Conservation (phyloP, 768 basidiomycete genomes). For the Calocera cornea region DNA sequence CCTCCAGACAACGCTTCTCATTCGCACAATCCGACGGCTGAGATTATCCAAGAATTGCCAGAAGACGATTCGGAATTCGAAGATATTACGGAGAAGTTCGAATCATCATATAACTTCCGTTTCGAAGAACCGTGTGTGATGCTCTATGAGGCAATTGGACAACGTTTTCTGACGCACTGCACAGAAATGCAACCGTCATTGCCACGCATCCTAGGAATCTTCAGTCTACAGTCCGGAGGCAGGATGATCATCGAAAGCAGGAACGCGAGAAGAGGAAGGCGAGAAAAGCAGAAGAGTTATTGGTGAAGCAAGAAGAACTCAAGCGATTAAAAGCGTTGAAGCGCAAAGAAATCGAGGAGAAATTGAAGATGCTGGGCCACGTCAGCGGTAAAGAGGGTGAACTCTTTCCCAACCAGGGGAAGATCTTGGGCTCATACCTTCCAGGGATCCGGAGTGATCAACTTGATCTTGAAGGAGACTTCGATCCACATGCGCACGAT, state of each 20-base stretch:
- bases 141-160: background rate
- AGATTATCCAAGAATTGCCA: slow-evolving; percentile 23
- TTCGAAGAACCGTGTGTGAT: slow-evolving; percentile 77
- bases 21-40: slow-evolving; percentile 15
- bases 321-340: slow-evolving; percentile 71
- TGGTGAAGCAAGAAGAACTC: slow-evolving; percentile 65
- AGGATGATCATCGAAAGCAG: slow-evolving; percentile 67
- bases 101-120: slow-evolving; percentile 94
- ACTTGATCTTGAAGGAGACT: slow-evolving; percentile 82
- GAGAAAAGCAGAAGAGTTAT: slow-evolving; percentile 65
- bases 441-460: slow-evolving; percentile 23
- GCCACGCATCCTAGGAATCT: slow-evolving; percentile 60
- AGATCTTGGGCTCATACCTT: background rate
- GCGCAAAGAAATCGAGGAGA: slow-evolving; percentile 63
- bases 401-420: slow-evolving; percentile 18
- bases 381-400: slow-evolving; percentile 51
- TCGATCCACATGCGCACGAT: slow-evolving; percentile 80
- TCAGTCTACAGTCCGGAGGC: slow-evolving; percentile 48
- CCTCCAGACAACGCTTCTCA: slow-evolving; percentile 14
- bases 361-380: slow-evolving; percentile 55
- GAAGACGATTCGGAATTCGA: slow-evolving; percentile 48
- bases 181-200: slow-evolving; percentile 52
- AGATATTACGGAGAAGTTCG: slow-evolving; percentile 80
- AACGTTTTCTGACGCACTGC: slow-evolving; percentile 12
- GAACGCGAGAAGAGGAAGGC: slow-evolving; percentile 66